Base-by-base conservation (phyloP, 2,329 filamentous ascomycete species). In the Ophiostoma australiae region DNA sequence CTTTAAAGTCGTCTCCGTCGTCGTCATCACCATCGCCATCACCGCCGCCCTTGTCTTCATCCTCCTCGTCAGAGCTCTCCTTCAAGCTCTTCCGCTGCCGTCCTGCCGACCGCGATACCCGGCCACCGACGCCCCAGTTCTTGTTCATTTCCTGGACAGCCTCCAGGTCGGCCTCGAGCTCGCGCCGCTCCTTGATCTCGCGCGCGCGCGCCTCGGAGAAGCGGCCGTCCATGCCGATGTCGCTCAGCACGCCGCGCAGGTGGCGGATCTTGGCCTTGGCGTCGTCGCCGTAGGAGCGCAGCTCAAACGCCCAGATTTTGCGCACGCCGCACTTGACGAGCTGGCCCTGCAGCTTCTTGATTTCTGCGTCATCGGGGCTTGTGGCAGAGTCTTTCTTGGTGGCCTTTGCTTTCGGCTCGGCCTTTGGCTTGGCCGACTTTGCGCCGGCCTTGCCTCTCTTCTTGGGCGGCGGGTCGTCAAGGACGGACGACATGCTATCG, bases 311-410 rank as follows among this genome's bases (percentile, higher is more conserved):
- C 94, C 95, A 99, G 73, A 97, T 87, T 78, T 97, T 98, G 70
- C 93, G 90, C 70, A 97, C 88, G 39, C 94, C 94, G 77, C 94
- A 99, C 80, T 97, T 97, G 66, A 90, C 81, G 7, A 99, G 86
- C 80, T 94, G 93, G 10, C 89, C 87, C 80, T 98, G 94, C 3
- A 98, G 84, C 68, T 89, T 91, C 80, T 97, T 98, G 78, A 97
- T 91, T 78, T 97, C 91, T 3, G 87, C 89, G 72, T 92, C 88
- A 72, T 93, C 86, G 0, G 90, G 87, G 13, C 68, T 15, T 35
- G 20, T 1, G 35, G 78, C 78, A 72, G 84, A 83, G 23, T 79
- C 27, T 72, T 84, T 85, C 20, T 78, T 72, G 76, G 79, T 75
- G 73, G 33, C 58, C 31, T 65, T 69, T 61, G 79, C 75, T 44